These are phyloP conservation scores for Cyberlindnera samutprakarnensis DNA, from an alignment of 805 yeast species.

Conservation along the genomic window DNA sequence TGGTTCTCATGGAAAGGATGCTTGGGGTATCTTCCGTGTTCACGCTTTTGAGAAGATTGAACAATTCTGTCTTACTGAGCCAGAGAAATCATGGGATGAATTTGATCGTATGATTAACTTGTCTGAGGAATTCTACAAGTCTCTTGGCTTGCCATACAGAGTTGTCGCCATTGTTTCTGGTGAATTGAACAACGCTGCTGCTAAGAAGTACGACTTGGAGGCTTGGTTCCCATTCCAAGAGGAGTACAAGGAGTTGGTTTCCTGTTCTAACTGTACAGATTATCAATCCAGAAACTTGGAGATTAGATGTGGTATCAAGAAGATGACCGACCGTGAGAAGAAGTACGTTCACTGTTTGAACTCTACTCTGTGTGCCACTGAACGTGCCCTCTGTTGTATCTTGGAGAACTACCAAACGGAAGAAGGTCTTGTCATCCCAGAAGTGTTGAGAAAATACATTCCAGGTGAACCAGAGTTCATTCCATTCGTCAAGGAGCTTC, in stretches of 20 bases:
- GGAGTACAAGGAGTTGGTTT: slow-evolving; percentile 96
- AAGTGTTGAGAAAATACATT: slow-evolving; percentile 89
- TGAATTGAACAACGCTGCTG: slow-evolving; percentile 97
- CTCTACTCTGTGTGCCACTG: slow-evolving; percentile 95
- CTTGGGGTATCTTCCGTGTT: slow-evolving; percentile 99
- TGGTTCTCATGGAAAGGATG: slow-evolving; percentile 98
- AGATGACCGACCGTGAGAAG: slow-evolving; percentile 91
- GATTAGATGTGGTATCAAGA: slow-evolving; percentile 97
- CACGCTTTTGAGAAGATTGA: slow-evolving; percentile 98
- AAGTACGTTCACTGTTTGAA: slow-evolving; percentile 97
- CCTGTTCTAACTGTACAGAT: slow-evolving; percentile 98
- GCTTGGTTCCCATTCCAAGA: slow-evolving; percentile 99
- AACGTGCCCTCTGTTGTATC: slow-evolving; percentile 96
- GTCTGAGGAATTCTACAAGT: slow-evolving; percentile 90
- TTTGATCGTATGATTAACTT: slow-evolving; percentile 90
- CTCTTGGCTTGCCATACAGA: slow-evolving; percentile 89
- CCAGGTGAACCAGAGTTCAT: slow-evolving; percentile 98
- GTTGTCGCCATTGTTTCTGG: slow-evolving; percentile 98
- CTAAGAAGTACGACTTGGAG: slow-evolving; percentile 96
- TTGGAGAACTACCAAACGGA: slow-evolving; percentile 97
- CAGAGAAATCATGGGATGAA: slow-evolving; percentile 97
- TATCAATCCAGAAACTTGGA: slow-evolving; percentile 98
- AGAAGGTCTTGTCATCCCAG: slow-evolving; percentile 89
- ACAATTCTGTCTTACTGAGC: slow-evolving; percentile 93
- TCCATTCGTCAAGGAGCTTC: slow-evolving; percentile 84